Evolutionary conservation across 768 basidiomycete genomes (phyloP).

Genomic region (Cubamyces sp.): DNA sequence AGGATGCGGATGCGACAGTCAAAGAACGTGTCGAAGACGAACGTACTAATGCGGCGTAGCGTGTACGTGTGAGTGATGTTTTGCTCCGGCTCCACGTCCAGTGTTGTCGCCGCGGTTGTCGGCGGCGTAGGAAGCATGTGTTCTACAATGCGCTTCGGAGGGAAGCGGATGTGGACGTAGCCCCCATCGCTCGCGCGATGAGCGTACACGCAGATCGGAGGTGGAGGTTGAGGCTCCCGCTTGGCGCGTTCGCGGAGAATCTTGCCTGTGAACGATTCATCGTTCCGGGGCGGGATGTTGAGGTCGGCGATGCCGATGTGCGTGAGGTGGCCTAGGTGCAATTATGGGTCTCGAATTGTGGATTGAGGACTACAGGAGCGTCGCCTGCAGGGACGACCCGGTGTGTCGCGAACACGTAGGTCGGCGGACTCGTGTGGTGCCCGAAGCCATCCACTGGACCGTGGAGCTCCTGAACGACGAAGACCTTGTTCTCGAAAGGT

Average conservation of each 20-base stretch:
- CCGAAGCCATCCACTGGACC: background rate
- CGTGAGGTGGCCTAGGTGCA: slow-evolving; percentile 5
- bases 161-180: slow-evolving; percentile 18
- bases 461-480: slow-evolving; percentile 30
- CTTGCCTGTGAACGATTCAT: slow-evolving; percentile 13
- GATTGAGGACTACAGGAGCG: background rate
- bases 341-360: background rate
- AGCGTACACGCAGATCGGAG: slow-evolving; percentile 9
- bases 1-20: slow-evolving; percentile 10
- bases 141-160: slow-evolving; percentile 3
- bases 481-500: slow-evolving; percentile 24
- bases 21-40: background rate
- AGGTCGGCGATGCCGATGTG: slow-evolving; percentile 22
- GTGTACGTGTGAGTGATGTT: slow-evolving; percentile 4
- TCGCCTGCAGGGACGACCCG: slow-evolving; percentile 17
- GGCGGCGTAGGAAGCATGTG: slow-evolving; percentile 11
- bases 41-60: slow-evolving; percentile 5
- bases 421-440: background rate
- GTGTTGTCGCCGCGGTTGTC: background rate
- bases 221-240: background rate
- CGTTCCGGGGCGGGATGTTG: slow-evolving; percentile 4
- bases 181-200: background rate
- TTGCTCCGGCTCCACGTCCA: background rate
- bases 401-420: slow-evolving; percentile 24
- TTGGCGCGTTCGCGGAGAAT: background rate